Evolutionary conservation across 2,329 filamentous ascomycete genomes (phyloP), one percentile per base, ranked within the genome.

Genomic region (Pezicula carpinea): DNA sequence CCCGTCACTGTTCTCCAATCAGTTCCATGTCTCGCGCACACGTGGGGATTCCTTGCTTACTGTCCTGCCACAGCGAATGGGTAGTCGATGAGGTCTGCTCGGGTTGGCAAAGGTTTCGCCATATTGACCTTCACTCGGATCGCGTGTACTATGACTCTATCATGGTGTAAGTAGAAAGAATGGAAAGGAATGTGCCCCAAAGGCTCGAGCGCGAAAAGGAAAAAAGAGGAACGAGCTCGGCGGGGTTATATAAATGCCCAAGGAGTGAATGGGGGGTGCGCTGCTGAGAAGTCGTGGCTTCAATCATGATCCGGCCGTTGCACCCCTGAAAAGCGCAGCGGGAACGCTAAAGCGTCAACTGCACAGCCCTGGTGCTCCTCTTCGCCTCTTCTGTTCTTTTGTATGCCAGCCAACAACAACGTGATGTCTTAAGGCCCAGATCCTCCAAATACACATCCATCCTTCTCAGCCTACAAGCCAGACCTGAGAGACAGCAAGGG

Each of bases 51-150:
- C 19, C 33, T 17, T 38, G 44, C 87, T 76, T 75, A 91, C 87
- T 95, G 89, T 68, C 89, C 89, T 53, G 89, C 89, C 52, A 90
- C 89, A 43, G 85, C 87, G 61, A 89, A 76, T 58, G 81, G 80
- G 68, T 86, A 93, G 45, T 82, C 76, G 55, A 82, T 73, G 39
- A 91, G 74, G 49, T 83, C 80, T 47, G 78, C 72, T 46, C 47
- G 55, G 14, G 50, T 51, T 5, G 61, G 61, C 34, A 82, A 67
- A 36, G 65, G 59, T 53, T 62, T 66, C 11, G 65, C 53, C 67
- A 72, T 72, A 38, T 56, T 64, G 46, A 51, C 44, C 49, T 55
- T 52, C 47, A 56, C 47, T 58, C 40, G 53, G 50, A 42, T 53
- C 47, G 53, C 53, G 48, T 48, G 43, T 50, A 49, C 56, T 61